Evolutionary conservation across 2,329 filamentous ascomycete genomes (phyloP), one percentile per base, ranked within the genome.

Genomic region (Penicillium fuscoglaucum): DNA sequence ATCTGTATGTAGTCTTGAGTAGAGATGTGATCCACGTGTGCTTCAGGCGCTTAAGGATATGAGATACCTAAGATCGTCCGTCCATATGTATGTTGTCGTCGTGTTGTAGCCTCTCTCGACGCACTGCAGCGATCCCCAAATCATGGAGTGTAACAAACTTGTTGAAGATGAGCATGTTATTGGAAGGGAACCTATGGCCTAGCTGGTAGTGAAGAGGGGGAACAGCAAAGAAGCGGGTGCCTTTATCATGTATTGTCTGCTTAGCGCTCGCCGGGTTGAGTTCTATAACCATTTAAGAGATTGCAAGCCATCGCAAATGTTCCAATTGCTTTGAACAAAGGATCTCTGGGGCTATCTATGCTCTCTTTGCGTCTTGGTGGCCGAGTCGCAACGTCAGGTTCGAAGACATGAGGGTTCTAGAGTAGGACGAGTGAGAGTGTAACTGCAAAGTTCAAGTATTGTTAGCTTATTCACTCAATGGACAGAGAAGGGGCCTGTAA

Each of bases 111-210:
- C 17, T 45, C 26, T 29, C 26, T 29, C 26, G 9, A 29, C 9
- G 17, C 17, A 45, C 26, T 1, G 17, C 15, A 6, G 26, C 4
- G 6, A 4, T 0, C 43, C 4, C 5, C 8, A 19, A 29, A 13
- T 12, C 0, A 17, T 1, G 7, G 9, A 29, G 43, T 13, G 1
- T 13, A 29, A 19, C 9, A 6, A 2, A 13, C 1, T 2, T 0
- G 9, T n/a, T 2, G 3, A 29, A 12, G 10, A 8, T 1, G 10
- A 29, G 17, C 1, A 46, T 45, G 10, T 21, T 15, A 9, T 21
- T 21, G n/a, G 6, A 9, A 12, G 26, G 7, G 3, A 31, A 8
- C 0, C 3, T 0, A 19, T 8, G 44, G 12, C 12, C 3, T 6
- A 2, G 6, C n/a, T 21, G 0, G 8, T 19, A 31, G n/a, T 21